phyloP scores from a whole-genome alignment of 2,329 filamentous ascomycete species.

The Furcasterigmium furcatum region DNA sequence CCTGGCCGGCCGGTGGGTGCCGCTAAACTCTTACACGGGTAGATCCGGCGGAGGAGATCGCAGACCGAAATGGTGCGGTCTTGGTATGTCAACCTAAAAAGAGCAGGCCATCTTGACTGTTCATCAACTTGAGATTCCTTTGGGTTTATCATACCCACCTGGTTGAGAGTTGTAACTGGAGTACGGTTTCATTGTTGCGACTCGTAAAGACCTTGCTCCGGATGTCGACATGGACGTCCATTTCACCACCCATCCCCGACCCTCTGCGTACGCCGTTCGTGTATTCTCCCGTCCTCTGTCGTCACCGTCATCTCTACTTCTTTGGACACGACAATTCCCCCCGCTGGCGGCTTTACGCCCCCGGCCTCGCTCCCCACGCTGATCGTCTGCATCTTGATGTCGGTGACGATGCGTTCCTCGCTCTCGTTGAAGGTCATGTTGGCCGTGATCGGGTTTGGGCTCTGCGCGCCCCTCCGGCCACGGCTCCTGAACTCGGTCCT shows the following conservation, averaged over 20 bases:
- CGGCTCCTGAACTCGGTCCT: constrained; percentile 18
- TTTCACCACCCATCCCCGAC: constrained; percentile 5
- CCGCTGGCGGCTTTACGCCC: constrained; percentile 9
- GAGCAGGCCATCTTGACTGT: too few species aligned
- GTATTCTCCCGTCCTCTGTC: constrained; percentile 15
- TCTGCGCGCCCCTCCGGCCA: constrained; percentile 23
- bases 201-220: too few species aligned
- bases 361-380: constrained; percentile 15
- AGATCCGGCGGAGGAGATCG: too few species aligned
- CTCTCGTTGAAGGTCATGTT: constrained; percentile 33
- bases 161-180: too few species aligned
- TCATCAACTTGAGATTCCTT: too few species aligned
- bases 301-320: constrained; percentile 34
- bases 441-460: constrained; percentile 26
- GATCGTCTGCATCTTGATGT: constrained; percentile 33
- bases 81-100: too few species aligned
- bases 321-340: constrained; percentile 36
- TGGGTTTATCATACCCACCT: too few species aligned
- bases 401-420: constrained; percentile 34
- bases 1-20: too few species aligned
- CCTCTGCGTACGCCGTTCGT: background rate
- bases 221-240: too few species aligned
- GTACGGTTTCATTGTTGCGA: too few species aligned
- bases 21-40: too few species aligned
- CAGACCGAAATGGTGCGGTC: too few species aligned